Conservation (phyloP, 345 rosid genomes). For the Corchorus capsularis region DNA sequence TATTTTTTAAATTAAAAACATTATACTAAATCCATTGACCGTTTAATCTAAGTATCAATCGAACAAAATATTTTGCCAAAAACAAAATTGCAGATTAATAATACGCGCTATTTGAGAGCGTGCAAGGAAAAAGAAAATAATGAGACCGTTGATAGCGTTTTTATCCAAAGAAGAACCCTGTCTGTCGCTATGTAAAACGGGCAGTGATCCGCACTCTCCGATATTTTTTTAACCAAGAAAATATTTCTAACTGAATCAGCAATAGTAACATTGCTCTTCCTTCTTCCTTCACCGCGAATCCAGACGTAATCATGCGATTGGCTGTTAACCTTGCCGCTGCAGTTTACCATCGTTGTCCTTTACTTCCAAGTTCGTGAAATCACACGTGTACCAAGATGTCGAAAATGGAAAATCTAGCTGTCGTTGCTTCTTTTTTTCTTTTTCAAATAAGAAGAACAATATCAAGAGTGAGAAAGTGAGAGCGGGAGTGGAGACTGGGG, state of each 20-base stretch:
- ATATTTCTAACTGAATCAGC: no score
- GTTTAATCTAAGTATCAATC: no score
- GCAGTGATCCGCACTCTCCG: no score
- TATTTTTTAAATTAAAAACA: no score
- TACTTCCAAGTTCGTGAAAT: neutral
- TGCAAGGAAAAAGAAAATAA: no score
- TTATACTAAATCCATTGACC: no score
- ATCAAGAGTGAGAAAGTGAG: neutral
- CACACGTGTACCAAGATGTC: neutral
- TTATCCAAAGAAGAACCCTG: no score
- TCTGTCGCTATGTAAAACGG: no score
- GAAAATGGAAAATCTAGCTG: neutral
- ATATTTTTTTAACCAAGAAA: no score
- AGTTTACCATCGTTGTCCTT: neutral
- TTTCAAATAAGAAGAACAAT: neutral
- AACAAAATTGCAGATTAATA: neutral
- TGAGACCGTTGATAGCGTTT: no score
- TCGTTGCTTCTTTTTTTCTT: neutral
- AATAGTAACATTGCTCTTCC: no score
- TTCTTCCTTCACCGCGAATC: neutral
- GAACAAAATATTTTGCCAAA: neutral
- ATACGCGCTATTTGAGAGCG: neutral
- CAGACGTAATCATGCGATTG: neutral
- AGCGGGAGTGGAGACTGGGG: slow-evolving; percentile 11
- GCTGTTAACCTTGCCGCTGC: neutral